phyloP scores from a whole-genome alignment of 2,329 filamentous ascomycete species.

The Dryadomyces quercus-mongolicae region DNA sequence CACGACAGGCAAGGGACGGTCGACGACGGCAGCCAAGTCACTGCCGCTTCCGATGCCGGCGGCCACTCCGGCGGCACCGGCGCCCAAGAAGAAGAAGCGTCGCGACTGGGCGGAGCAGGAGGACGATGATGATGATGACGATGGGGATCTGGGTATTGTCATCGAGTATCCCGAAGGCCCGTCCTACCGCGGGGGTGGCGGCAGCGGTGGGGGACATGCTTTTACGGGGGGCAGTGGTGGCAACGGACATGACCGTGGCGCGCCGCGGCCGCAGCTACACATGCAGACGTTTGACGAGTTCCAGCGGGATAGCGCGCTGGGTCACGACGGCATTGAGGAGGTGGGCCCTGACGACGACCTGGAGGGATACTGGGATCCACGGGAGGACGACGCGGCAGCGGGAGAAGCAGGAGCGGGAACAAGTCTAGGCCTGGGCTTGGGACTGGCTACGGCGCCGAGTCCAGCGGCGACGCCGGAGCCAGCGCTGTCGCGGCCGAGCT shows the following conservation, averaged over 20 bases:
- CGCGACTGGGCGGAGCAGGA: constrained; percentile 26
- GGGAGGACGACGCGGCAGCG: constrained; percentile 4
- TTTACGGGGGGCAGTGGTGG: not conserved
- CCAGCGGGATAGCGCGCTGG: constrained; percentile 3
- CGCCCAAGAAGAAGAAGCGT: constrained; percentile 18
- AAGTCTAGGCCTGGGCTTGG: not conserved
- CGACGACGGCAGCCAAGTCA: constrained; percentile 6
- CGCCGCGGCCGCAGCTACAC: constrained; percentile 3
- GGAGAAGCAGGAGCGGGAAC: not conserved
- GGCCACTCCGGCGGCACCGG: constrained; percentile 2
- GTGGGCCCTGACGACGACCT: constrained; percentile 15
- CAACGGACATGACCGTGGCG: not conserved
- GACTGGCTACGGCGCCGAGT: not conserved
- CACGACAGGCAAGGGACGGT: not conserved
- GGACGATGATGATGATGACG: constrained; percentile 41
- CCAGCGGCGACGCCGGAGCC: not conserved
- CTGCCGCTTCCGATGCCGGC: constrained; percentile 10
- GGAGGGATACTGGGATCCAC: constrained; percentile 10
- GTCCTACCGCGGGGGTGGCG: constrained; percentile 12
- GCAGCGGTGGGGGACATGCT: no score
- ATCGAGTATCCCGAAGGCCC: constrained; percentile 48
- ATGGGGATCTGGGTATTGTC: constrained; percentile 44
- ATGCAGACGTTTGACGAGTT: constrained; percentile 13
- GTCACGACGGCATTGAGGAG: constrained; percentile 15
- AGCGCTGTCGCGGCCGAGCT: not conserved